phyloP scores from a whole-genome alignment of 225 moss, liverwort and hornwort species.

The Bryoerythrophyllum caledonicum region DNA sequence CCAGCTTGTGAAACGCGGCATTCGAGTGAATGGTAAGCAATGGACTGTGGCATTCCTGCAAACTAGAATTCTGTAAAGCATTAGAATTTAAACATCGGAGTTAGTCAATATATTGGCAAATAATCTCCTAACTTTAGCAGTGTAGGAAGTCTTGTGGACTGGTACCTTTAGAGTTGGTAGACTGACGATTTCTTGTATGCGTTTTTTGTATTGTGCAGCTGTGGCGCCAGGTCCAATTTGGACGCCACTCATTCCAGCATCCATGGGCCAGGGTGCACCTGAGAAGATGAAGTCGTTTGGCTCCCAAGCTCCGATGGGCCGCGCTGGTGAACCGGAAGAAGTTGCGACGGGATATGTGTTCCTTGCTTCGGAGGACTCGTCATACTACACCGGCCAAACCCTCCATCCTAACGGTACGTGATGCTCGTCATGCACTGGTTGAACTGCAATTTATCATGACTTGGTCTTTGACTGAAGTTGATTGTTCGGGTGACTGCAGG shows the following conservation, averaged over 20 bases:
- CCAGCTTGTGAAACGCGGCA: conserved; percentile 66
- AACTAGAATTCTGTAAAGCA: background rate
- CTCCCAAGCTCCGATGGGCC: conserved; percentile 47
- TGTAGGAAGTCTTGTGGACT: too few species aligned
- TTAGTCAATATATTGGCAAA: too few species aligned
- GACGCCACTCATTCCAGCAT: conserved; percentile 67
- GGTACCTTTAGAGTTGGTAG: background rate
- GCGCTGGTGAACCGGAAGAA: conserved; percentile 72
- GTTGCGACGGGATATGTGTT: conserved; percentile 65
- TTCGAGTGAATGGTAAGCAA: conserved; percentile 64
- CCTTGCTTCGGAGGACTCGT: conserved; percentile 63
- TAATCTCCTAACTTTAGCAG: too few species aligned
- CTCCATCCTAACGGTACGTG: conserved; percentile 58
- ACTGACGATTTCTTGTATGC: background rate
- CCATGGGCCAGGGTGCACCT: conserved; percentile 35
- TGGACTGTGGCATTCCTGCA: background rate
- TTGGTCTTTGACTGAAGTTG: background rate
- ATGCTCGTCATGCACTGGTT: background rate
- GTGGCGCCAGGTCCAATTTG: conserved; percentile 78
- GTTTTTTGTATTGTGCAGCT: conserved; percentile 38
- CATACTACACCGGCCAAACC: conserved; percentile 73
- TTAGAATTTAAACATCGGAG: background rate
- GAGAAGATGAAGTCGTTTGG: conserved; percentile 54
- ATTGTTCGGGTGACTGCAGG: background rate
- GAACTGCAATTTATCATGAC: background rate